Percentiles rank a stretch among this genome's conserved stretches.
These are phyloP conservation scores for Pleomassaria siparia DNA, from an alignment of 2,329 filamentous ascomycete species.

Conservation along the genomic window DNA sequence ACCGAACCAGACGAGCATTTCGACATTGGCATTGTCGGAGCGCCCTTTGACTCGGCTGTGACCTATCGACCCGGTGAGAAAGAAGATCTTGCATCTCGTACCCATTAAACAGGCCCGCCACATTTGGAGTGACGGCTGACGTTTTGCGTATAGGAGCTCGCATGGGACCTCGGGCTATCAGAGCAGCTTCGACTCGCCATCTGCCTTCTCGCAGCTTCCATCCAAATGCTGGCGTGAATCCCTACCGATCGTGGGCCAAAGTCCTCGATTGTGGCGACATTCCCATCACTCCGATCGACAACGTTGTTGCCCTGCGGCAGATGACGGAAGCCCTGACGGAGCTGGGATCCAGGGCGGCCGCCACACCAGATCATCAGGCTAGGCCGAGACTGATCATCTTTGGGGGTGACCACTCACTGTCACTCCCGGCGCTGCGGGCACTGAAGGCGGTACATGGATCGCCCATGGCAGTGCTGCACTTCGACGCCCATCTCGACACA, in stretches of 20 bases:
- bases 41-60: conserved; percentile 38
- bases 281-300: conserved; percentile 29
- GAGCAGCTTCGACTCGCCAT: conserved; percentile 30
- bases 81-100: too few species aligned
- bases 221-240: conserved; percentile 4
- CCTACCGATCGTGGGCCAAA: conserved; percentile 9
- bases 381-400: conserved; percentile 11
- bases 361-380: conserved; percentile 14
- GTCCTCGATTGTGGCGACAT: conserved; percentile 31
- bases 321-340: conserved; percentile 12
- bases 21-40: conserved; percentile 14
- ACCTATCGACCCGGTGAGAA: conserved; percentile 36
- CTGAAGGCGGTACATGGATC: conserved; percentile 23
- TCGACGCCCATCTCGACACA: conserved; percentile 35
- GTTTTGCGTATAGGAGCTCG: too few species aligned
- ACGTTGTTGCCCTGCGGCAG: conserved; percentile 24
- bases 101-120: too few species aligned
- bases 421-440: conserved; percentile 25
- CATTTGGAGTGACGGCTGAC: too few species aligned
- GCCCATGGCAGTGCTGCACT: conserved; percentile 26
- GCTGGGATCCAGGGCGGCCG: conserved; percentile 1
- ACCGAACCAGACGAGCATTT: not conserved
- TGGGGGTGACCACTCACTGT: conserved; percentile 28
- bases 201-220: conserved; percentile 21
- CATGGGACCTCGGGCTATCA: conserved; percentile 36